Percentiles rank a stretch among this genome's conserved stretches.
These are phyloP conservation scores for Remersonia thermophila DNA, from an alignment of 2,329 filamentous ascomycete species.

Conservation along the genomic window DNA sequence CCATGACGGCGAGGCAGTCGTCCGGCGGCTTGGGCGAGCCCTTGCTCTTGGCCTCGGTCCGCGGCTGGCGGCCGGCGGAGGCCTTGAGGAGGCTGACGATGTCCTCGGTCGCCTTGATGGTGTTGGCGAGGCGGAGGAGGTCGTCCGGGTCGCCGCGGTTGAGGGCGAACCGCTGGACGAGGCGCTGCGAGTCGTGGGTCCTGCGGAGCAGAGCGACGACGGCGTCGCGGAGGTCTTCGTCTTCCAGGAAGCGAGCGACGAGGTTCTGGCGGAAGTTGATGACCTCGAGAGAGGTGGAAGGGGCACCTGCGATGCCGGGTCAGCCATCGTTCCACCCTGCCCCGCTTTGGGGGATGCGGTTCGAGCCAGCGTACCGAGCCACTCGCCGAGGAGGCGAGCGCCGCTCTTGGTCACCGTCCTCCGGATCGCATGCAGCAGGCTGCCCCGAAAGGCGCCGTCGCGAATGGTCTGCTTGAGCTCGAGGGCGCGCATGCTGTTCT, in stretches of 20 bases:
- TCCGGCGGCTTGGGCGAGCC: neutral
- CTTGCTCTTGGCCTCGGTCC: slow-evolving; percentile 2
- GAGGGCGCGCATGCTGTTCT: slow-evolving; percentile 75
- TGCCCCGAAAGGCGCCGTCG: slow-evolving; percentile 68
- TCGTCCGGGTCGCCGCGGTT: slow-evolving; percentile 89
- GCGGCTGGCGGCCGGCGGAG: slow-evolving; percentile 1
- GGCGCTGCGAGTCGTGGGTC: slow-evolving; percentile 74
- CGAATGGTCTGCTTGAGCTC: slow-evolving; percentile 81
- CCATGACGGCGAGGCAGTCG: slow-evolving; percentile 32
- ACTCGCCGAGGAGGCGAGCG: slow-evolving; percentile 68
- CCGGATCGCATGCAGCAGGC: slow-evolving; percentile 78
- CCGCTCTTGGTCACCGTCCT: slow-evolving; percentile 87
- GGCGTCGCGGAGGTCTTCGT: slow-evolving; percentile 56
- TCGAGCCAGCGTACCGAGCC: slow-evolving; percentile 44
- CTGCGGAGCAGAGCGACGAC: slow-evolving; percentile 56
- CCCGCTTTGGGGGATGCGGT: neutral
- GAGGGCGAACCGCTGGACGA: slow-evolving; percentile 89
- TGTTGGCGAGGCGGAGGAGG: slow-evolving; percentile 68
- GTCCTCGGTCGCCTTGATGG: slow-evolving; percentile 61
- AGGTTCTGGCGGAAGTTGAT: slow-evolving; percentile 75
- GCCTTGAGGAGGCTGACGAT: slow-evolving; percentile 40
- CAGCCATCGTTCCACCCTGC: slow-evolving; percentile 4
- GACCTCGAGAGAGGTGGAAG: slow-evolving; percentile 70
- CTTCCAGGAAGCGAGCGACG: slow-evolving; percentile 59
- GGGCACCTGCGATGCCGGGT: slow-evolving; percentile 34